These are phyloP conservation scores for Cicer judaicum DNA, from an alignment of 306 rosid genomes.

Conservation along the genomic window DNA sequence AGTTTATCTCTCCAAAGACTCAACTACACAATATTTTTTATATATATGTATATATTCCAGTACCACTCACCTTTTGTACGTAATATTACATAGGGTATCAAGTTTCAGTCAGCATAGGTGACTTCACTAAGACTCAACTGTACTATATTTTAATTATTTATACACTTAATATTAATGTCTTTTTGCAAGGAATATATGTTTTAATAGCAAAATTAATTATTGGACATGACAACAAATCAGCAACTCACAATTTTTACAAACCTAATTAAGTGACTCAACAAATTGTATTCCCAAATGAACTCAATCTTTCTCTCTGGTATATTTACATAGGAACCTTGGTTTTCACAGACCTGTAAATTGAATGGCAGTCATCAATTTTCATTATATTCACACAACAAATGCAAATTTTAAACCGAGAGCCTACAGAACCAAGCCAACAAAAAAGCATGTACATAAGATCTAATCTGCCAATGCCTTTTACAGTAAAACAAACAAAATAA, in stretches of 20 bases:
- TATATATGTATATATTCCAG: neutral
- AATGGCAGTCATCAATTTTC: constrained; percentile 26
- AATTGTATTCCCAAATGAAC: neutral
- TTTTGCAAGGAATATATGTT: neutral
- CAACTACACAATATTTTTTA: too few species aligned
- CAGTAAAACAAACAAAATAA: neutral
- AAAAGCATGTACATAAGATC: neutral
- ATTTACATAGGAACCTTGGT: neutral
- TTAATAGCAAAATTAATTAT: neutral
- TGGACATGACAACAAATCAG: neutral
- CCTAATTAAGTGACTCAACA: neutral
- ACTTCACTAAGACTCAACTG: neutral
- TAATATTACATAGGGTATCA: neutral
- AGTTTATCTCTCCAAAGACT: too few species aligned
- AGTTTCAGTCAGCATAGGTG: neutral
- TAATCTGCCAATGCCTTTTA: neutral
- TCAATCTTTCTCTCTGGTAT: neutral
- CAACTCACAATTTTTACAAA: neutral
- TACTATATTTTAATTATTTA: neutral
- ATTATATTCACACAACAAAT: neutral
- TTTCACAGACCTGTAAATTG: constrained; percentile 29
- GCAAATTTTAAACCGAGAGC: neutral
- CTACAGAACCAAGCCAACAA: neutral
- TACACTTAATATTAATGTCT: neutral
- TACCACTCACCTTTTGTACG: neutral